A percentile compares a stretch with the other conserved stretches of the same genome.
Evolutionary conservation across 1,284 basidiomycete genomes (phyloP).

Genomic region (Neonothopanus nambi): DNA sequence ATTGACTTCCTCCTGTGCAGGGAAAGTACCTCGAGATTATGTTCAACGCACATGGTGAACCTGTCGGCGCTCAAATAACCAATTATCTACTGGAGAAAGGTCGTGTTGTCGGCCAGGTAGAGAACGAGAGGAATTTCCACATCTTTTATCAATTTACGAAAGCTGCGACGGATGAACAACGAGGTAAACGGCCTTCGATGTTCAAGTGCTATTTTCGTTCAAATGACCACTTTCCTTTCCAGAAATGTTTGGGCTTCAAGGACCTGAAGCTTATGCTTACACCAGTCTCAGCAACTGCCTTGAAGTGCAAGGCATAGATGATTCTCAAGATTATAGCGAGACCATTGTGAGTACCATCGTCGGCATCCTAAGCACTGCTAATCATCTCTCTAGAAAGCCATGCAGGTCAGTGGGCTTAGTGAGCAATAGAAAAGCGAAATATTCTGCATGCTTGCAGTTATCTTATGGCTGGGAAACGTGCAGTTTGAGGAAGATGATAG

Average conservation of each 20-base stretch:
- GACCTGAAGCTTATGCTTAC: constrained; percentile 94
- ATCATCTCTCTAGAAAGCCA: constrained; percentile 69
- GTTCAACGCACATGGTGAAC: constrained; percentile 93
- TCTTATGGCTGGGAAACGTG: constrained; percentile 97
- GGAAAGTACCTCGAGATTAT: constrained; percentile 99
- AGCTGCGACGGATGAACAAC: constrained; percentile 85
- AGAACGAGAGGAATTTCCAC: constrained; percentile 97
- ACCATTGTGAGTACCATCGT: constrained; percentile 65
- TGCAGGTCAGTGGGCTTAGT: constrained; percentile 89
- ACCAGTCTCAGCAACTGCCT: constrained; percentile 92
- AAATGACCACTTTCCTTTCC: constrained; percentile 16
- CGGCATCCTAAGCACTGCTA: constrained; percentile 10
- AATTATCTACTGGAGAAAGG: constrained; percentile 98
- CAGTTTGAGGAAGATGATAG: constrained; percentile 89
- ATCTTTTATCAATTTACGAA: constrained; percentile 99
- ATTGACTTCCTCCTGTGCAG: constrained; percentile 38
- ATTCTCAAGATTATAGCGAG: constrained; percentile 84
- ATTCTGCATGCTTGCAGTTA: constrained; percentile 88
- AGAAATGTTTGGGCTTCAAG: constrained; percentile 97
- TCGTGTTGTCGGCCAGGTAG: constrained; percentile 95
- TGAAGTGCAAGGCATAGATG: constrained; percentile 91
- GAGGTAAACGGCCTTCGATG: constrained; percentile 52
- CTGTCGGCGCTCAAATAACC: constrained; percentile 97
- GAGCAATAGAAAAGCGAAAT: constrained; percentile 90
- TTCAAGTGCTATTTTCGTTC: not conserved